These are phyloP conservation scores for Chiua virens DNA, from an alignment of 768 basidiomycete genomes.

Conservation along the genomic window DNA sequence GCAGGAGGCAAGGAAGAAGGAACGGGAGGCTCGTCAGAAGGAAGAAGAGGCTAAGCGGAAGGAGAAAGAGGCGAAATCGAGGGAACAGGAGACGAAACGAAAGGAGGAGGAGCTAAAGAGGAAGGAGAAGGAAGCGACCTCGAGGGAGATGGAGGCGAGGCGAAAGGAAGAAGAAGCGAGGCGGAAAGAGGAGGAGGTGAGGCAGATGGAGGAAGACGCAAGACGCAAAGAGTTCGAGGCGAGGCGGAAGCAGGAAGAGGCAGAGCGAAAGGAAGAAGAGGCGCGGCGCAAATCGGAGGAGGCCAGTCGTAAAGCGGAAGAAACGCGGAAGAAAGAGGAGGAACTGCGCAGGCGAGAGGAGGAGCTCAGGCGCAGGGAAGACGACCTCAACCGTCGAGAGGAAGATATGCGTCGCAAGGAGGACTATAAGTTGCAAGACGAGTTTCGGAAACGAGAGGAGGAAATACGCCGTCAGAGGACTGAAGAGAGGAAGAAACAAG, in stretches of 20 bases:
- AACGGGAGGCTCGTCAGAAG: conserved; percentile 16
- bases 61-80: conserved; percentile 24
- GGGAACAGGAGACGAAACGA: conserved; percentile 20
- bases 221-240: conserved; percentile 31
- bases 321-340: conserved; percentile 26
- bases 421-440: conserved; percentile 26
- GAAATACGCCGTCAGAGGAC: conserved; percentile 31
- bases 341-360: conserved; percentile 28
- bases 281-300: conserved; percentile 29
- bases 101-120: conserved; percentile 20
- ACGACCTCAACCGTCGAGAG: conserved; percentile 31
- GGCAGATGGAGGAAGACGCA: conserved; percentile 23
- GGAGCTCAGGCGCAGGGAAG: conserved; percentile 31
- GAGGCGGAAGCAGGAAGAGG: conserved; percentile 30
- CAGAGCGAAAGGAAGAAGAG: conserved; percentile 31
- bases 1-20: conserved; percentile 28
- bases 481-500: conserved; percentile 32
- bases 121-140: conserved; percentile 30
- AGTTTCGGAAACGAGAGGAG: conserved; percentile 32
- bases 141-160: conserved; percentile 27
- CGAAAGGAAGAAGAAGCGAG: conserved; percentile 30
- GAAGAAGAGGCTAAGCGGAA: conserved; percentile 31
- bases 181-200: conserved; percentile 29
- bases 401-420: conserved; percentile 32
- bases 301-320: conserved; percentile 21